Percentiles rank a stretch among this genome's conserved stretches.
These are phyloP conservation scores for Stipa capillata DNA, from an alignment of 176 grass and related monocot genomes.

Conservation along the genomic window DNA sequence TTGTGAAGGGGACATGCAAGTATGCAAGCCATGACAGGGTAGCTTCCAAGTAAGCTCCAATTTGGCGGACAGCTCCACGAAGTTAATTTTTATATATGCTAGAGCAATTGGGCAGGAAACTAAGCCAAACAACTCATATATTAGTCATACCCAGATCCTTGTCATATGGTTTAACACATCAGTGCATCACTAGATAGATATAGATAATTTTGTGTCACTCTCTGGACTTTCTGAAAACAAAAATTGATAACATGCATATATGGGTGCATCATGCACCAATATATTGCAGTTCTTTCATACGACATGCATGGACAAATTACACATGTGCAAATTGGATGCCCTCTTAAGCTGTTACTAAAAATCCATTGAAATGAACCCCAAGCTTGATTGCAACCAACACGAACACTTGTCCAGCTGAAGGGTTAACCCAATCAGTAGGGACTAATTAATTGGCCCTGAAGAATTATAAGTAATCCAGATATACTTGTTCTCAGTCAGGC, in stretches of 20 bases:
- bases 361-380: not conserved
- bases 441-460: not conserved
- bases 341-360: not conserved
- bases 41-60: not conserved
- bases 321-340: not conserved
- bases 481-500: not conserved
- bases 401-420: not conserved
- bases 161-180: not conserved
- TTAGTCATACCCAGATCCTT: not conserved
- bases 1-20: constrained; percentile 8
- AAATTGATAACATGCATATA: not conserved
- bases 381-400: not conserved
- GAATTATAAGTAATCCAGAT: not conserved
- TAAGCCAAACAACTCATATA: not conserved
- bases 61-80: not conserved
- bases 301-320: too few species aligned
- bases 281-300: not conserved
- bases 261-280: not conserved
- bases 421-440: not conserved
- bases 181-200: not conserved
- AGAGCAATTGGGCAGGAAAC: not conserved
- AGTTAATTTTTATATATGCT: not conserved
- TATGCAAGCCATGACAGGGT: not conserved
- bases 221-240: not conserved
- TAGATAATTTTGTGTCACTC: not conserved